A percentile compares a stretch with the other conserved stretches of the same genome.
Evolutionary conservation across 257 asterid genomes (phyloP).

Genomic region (Plectranthus barbatus): DNA sequence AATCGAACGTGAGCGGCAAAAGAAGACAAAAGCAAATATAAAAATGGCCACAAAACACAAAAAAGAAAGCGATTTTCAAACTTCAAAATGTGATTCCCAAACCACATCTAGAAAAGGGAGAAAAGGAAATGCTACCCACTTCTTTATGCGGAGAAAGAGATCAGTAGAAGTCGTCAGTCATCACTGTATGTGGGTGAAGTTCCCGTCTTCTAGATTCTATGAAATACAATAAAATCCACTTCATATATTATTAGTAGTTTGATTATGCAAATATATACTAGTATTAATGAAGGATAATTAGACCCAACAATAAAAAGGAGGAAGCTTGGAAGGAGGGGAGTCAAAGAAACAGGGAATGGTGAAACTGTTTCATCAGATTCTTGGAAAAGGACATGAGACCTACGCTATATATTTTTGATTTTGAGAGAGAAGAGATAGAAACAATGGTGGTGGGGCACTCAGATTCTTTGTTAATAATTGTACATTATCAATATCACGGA

Average conservation of each 20-base stretch:
- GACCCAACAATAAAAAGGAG: no score
- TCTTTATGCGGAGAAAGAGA: not conserved
- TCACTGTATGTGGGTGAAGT: constrained; percentile 1
- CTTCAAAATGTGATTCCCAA: constrained; percentile 27
- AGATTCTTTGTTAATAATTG: constrained; percentile 3
- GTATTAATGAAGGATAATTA: no score
- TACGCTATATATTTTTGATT: not conserved
- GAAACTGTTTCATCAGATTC: no score
- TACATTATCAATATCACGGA: not conserved
- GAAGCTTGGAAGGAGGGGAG: no score
- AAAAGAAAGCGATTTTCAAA: constrained; percentile 22
- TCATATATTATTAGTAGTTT: no score
- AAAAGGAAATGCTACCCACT: constrained; percentile 37
- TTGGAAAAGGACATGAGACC: constrained; percentile 28
- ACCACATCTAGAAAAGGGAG: not conserved
- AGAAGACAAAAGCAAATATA: constrained; percentile 11
- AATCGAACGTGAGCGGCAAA: constrained; percentile 18
- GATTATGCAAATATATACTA: no score
- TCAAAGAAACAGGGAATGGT: no score
- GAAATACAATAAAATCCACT: not conserved
- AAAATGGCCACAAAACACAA: not conserved
- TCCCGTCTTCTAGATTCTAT: no score
- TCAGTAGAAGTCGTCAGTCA: not conserved
- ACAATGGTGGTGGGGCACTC: constrained; percentile 27
- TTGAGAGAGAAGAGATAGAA: not conserved